phyloP scores from a whole-genome alignment of 805 yeast genomes.

The Saccharomycopsis fibuligera region DNA sequence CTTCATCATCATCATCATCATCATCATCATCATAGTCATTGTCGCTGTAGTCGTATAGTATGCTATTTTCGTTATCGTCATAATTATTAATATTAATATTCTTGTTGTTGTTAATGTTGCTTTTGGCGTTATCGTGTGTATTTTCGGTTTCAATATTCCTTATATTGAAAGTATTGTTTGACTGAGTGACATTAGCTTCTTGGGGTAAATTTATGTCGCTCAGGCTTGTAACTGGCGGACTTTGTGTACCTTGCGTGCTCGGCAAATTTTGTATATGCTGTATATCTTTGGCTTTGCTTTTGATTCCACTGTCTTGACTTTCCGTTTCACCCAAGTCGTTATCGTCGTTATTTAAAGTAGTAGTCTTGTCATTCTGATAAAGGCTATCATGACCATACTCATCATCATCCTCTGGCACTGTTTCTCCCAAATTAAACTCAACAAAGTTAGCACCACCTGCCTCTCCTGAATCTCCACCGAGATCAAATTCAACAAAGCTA shows the following conservation, averaged over 20 bases:
- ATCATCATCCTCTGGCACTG: neutral
- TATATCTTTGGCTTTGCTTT: too few species aligned
- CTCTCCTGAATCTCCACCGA: neutral
- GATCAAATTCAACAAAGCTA: neutral
- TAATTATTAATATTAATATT: too few species aligned
- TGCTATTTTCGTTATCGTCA: neutral
- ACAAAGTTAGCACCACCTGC: neutral
- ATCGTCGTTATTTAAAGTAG: too few species aligned
- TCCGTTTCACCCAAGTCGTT: too few species aligned
- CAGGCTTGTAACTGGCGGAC: neutral
- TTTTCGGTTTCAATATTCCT: neutral
- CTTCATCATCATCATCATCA: conserved; percentile 33
- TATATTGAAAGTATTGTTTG: neutral
- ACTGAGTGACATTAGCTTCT: neutral
- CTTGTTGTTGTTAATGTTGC: too few species aligned
- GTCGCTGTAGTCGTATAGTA: conserved; percentile 1
- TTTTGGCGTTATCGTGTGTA: neutral
- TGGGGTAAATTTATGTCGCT: neutral
- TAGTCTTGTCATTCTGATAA: too few species aligned
- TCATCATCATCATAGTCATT: too few species aligned
- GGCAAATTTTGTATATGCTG: too few species aligned
- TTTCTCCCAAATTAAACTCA: too few species aligned
- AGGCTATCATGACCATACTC: too few species aligned
- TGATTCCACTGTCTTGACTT: too few species aligned
- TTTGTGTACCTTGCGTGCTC: too few species aligned